Percentiles rank a stretch among this genome's conserved stretches.
Evolutionary conservation across 2,329 filamentous ascomycete genomes (phyloP).

Genomic region (Aspergillus sp.): DNA sequence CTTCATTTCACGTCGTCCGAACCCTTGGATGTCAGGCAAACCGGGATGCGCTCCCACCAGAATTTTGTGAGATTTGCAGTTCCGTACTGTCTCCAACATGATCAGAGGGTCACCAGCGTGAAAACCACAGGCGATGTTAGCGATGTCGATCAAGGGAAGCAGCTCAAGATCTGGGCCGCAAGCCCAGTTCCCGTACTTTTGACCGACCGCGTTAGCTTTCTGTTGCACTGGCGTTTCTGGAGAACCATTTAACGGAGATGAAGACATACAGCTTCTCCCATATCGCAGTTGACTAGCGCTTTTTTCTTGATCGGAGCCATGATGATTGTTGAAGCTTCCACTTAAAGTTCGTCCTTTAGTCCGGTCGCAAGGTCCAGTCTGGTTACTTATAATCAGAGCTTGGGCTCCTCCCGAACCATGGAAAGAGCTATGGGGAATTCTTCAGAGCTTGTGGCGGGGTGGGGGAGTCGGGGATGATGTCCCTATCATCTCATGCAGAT

Average conservation of each 20-base stretch:
- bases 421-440: neutral
- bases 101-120: conserved; percentile 64
- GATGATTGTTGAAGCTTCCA: neutral
- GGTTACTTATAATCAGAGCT: conserved; percentile 3
- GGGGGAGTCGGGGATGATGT: conserved; percentile 1
- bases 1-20: conserved; percentile 63
- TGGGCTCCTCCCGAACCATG: neutral
- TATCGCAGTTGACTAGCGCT: conserved; percentile 12
- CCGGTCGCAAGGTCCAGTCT: neutral
- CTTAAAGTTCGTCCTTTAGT: neutral
- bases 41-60: conserved; percentile 64
- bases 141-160: conserved; percentile 61
- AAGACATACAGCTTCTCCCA: conserved; percentile 12
- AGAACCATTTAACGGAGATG: neutral
- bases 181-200: conserved; percentile 45
- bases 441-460: neutral
- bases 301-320: conserved; percentile 12
- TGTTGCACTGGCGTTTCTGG: neutral
- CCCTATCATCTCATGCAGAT: neutral
- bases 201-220: neutral
- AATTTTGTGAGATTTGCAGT: conserved; percentile 59
- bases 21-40: conserved; percentile 64
- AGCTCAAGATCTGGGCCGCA: conserved; percentile 61
- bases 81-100: conserved; percentile 60
- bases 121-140: conserved; percentile 63